phyloP scores from a whole-genome alignment of 495 filamentous ascomycete genomes.

The Aspergillus egyptiacus region DNA sequence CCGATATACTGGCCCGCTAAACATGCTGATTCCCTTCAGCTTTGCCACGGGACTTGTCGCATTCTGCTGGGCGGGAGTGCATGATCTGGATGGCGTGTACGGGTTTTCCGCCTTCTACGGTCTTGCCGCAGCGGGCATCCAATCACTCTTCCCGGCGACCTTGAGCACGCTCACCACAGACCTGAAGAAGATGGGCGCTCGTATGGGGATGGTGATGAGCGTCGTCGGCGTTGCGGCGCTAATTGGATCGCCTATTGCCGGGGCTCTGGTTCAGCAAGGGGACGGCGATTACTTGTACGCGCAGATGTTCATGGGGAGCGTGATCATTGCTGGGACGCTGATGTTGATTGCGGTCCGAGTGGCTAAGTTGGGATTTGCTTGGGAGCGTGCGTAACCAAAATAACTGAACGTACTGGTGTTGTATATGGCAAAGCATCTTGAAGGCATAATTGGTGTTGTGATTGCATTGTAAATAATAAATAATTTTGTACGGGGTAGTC shows the following conservation, averaged over 20 bases:
- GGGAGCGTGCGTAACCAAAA: constrained; percentile 24
- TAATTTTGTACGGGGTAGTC: no score
- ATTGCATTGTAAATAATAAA: no score
- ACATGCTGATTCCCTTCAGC: constrained; percentile 52
- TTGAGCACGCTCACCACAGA: constrained; percentile 59
- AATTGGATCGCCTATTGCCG: constrained; percentile 70
- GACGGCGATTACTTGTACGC: constrained; percentile 52
- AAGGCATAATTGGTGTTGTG: neutral
- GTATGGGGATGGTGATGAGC: constrained; percentile 79
- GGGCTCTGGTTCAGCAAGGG: constrained; percentile 48
- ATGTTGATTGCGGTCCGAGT: constrained; percentile 45
- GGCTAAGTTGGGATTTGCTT: constrained; percentile 30
- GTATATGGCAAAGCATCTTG: neutral
- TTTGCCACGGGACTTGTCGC: constrained; percentile 47
- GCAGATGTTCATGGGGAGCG: constrained; percentile 48
- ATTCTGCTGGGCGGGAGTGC: constrained; percentile 59
- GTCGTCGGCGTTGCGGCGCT: constrained; percentile 66
- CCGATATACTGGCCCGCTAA: constrained; percentile 55
- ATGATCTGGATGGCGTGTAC: constrained; percentile 45
- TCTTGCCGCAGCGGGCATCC: constrained; percentile 57
- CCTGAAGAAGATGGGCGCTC: constrained; percentile 58
- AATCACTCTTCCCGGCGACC: constrained; percentile 58
- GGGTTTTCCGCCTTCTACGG: constrained; percentile 59
- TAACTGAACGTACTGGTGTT: neutral
- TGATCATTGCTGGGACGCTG: constrained; percentile 43